Evolutionary conservation across 139 green algal genomes (phyloP), one percentile per base, ranked within the genome.

Genomic region (Nannochloris sp.): DNA sequence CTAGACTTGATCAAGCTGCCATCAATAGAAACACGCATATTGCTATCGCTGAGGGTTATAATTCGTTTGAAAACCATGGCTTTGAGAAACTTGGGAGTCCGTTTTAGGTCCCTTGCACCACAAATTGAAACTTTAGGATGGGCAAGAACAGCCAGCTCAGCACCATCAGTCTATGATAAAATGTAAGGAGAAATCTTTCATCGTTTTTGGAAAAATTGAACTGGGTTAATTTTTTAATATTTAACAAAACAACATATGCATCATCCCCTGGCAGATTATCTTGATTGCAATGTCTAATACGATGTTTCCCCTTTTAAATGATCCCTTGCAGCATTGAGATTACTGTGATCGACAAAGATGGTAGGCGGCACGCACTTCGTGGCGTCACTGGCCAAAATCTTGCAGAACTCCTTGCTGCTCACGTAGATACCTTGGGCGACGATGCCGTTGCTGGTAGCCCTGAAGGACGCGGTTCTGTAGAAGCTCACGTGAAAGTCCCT

Each of bases 401-500:
- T 13, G 34, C 34, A 13, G 32, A 65, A 14, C 15, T 65, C 14
- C 15, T 65, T 36, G 12, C 13, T n/a, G 32, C 25, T n/a, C 59
- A 65, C 25, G 9, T 27, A 12, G 59, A 65, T 12, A 23, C 39
- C 0, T 35, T 65, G 14, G 59, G 59, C 39, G 29, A 37, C 27
- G 59, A n/a, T 35, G 59, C 44, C 9, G 5, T 65, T 29, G 33
- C 34, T 6, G 25, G 15, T 65, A 53, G 59, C 25, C 59, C 59
- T 24, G 34, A 65, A n/a, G 59, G 59, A 14, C n/a, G 59, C 25
- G 59, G 34, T 9, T 27, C 6, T 4, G 13, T 54, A 15, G 59
- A 65, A 36, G 39, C 59, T 36, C 59, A 65, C 32, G 34, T 65
- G 5, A 65, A 65, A n/a, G 23, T 65, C 19, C 59, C 59, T 13